These are phyloP conservation scores for Macadamia tetraphylla DNA, from an alignment of 164 flowering plant species.

Conservation along the genomic window DNA sequence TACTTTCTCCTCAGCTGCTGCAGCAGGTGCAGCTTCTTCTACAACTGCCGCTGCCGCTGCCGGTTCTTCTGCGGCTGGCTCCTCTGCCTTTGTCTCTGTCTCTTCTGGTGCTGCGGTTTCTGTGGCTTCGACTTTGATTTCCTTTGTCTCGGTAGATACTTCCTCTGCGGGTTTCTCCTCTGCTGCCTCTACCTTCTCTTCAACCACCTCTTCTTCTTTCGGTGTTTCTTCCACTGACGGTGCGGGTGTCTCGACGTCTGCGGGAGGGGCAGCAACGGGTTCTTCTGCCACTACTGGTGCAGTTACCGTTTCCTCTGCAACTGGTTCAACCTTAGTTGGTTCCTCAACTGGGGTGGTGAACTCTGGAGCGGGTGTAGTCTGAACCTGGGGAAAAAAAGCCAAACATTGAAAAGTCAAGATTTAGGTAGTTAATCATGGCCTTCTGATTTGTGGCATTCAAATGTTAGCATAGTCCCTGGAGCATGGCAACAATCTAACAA, in stretches of 20 bases:
- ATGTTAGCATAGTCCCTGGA: no score
- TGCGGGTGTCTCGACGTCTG: neutral
- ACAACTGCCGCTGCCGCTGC: neutral
- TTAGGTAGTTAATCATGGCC: neutral
- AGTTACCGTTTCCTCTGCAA: neutral
- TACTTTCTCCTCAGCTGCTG: neutral
- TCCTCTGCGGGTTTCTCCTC: neutral
- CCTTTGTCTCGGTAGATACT: neutral
- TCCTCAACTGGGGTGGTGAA: neutral
- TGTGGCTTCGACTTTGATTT: no score
- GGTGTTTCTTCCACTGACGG: neutral
- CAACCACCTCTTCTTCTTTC: neutral
- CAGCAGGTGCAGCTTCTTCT: neutral
- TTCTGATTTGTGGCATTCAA: neutral
- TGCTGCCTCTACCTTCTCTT: neutral
- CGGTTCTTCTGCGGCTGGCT: neutral
- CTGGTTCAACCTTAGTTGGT: neutral
- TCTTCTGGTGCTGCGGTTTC: no score
- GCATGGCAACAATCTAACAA: no score
- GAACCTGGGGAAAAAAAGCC: neutral
- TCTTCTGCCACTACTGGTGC: neutral
- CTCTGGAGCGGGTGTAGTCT: neutral
- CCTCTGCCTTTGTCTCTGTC: no score
- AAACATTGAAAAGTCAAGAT: neutral
- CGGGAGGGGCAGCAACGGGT: neutral